Base-by-base conservation (phyloP, 179 eudicot genomes). In the Vitellaria paradoxa region DNA sequence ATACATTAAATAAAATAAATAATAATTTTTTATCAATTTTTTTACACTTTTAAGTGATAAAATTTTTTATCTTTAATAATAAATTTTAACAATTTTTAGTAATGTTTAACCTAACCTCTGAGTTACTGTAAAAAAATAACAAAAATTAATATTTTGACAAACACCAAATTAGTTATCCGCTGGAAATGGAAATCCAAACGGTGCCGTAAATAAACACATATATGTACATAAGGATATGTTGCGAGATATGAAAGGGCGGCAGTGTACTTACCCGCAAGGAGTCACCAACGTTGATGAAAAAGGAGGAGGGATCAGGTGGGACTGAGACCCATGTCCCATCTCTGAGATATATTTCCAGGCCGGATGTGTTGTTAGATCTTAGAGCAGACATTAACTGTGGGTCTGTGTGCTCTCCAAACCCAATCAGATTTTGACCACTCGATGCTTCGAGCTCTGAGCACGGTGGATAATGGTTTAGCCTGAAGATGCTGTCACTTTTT, bases 381-480 rank as follows among this genome's bases (percentile, higher is more conserved):
- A 82, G 23, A 30, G 77, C 74, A 11, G 85, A 82, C 9, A 82
- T 26, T n/a, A 82, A 79, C 64, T 82, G 85, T 4, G 85, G 85
- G 74, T 82, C 85, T 0, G 85, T 82, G 18, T 82, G 85, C 57
- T 82, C 85, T 0, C 85, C 85, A 24, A 82, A 82, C 0, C 85
- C 82, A 14, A 60, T 21, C 69, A 81, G 46, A 42, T 50, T 80
- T n/a, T 37, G 11, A 17, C 70, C 77, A 30, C 52, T 66, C 71
- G 50, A 9, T 17, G 47, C 57, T 76, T 65, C 17, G n/a, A 68
- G 71, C 71, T 79, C 76, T 0, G 88, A 81, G 67, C 82, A 80
- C 49, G 85, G 85, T 12, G 83, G 85, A 61, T 83, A 83, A 21
- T 83, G 83, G 65, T 83, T 83, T 9, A 83, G 46, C 81, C 83